These are phyloP conservation scores for Cyclaneusma minus DNA, from an alignment of 2,329 filamentous ascomycete genomes.

Conservation along the genomic window DNA sequence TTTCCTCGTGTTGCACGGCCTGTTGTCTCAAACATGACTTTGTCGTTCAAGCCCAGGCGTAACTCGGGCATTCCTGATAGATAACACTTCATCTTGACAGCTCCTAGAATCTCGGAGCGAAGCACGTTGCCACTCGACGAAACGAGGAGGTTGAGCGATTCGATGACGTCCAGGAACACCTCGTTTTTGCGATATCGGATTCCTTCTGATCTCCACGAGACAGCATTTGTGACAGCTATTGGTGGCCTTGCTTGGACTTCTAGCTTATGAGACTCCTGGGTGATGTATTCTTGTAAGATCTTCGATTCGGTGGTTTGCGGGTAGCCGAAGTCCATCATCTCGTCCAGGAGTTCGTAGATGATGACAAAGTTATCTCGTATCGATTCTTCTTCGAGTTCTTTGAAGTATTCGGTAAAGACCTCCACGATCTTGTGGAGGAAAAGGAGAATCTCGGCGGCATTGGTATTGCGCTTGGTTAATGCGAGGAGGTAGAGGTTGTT, in stretches of 20 bases:
- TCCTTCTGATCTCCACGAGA: constrained; percentile 94
- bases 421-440: constrained; percentile 98
- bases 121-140: constrained; percentile 90
- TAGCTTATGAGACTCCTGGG: constrained; percentile 96
- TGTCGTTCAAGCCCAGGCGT: constrained; percentile 89
- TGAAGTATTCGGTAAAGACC: constrained; percentile 99
- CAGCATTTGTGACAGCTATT: constrained; percentile 95
- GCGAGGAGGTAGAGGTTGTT: constrained; percentile 98
- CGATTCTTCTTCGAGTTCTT: constrained; percentile 94
- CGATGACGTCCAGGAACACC: constrained; percentile 94
- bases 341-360: constrained; percentile 95
- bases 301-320: constrained; percentile 97
- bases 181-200: constrained; percentile 99
- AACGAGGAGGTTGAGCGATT: constrained; percentile 90
- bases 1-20: constrained; percentile 88
- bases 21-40: constrained; percentile 98
- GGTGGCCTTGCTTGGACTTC: constrained; percentile 92
- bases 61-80: constrained; percentile 96
- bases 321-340: constrained; percentile 99
- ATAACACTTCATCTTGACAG: constrained; percentile 99
- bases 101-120: constrained; percentile 88
- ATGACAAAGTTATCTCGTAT: constrained; percentile 99
- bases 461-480: constrained; percentile 95
- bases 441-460: constrained; percentile 93
- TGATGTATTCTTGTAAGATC: constrained; percentile 98